Conservation (phyloP, 2,329 filamentous ascomycete species). For the Cadophora gregata region DNA sequence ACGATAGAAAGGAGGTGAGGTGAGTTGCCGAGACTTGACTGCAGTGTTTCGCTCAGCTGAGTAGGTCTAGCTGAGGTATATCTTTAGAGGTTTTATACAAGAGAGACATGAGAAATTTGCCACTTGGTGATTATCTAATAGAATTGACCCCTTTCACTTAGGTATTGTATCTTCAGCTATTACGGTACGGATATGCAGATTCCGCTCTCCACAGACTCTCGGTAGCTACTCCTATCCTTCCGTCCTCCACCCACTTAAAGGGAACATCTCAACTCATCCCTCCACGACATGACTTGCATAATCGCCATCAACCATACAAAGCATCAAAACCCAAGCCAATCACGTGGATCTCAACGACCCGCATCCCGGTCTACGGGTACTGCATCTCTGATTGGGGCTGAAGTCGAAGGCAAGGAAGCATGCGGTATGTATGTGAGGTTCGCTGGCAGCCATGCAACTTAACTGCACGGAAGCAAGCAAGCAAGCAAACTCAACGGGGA, state of each 20-base stretch:
- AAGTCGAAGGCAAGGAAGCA: not conserved
- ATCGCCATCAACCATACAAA: not conserved
- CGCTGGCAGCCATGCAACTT: conserved; percentile 4
- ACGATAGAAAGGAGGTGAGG: not conserved
- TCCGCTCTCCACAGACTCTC: no score
- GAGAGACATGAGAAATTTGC: not conserved
- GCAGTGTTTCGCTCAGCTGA: not conserved
- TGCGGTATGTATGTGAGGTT: not conserved
- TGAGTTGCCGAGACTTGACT: not conserved
- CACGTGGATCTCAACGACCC: not conserved
- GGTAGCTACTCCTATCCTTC: no score
- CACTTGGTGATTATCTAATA: not conserved
- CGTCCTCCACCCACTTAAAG: not conserved
- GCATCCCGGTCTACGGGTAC: conserved; percentile 7
- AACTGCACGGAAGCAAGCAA: not conserved
- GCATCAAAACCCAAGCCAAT: not conserved
- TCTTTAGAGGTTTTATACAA: not conserved
- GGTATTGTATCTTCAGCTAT: not conserved
- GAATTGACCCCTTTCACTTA: not conserved
- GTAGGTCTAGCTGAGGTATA: not conserved
- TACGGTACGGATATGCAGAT: not conserved
- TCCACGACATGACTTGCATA: not conserved
- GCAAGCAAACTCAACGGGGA: not conserved
- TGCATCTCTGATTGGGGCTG: conserved; percentile 13
- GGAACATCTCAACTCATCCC: not conserved